Base-by-base conservation (phyloP, 2,329 filamentous ascomycete species). In the Fusarium pseudonygamai region DNA sequence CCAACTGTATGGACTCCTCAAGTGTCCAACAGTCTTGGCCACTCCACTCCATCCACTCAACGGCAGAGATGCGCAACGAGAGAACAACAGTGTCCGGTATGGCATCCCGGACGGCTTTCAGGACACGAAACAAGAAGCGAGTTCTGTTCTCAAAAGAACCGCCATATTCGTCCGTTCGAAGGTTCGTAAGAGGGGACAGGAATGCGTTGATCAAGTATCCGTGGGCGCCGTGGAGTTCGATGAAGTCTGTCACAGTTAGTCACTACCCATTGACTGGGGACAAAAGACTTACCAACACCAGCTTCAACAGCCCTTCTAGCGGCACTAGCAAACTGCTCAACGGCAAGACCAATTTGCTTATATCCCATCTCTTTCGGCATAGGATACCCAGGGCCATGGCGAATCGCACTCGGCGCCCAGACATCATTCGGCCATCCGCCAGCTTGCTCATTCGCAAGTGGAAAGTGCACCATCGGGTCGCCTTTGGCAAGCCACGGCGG, bases 141-240 rank as follows among this genome's bases (percentile, higher is more conserved):
- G 83, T 87, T 67, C 91, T 87, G 82, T 92, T 92, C 74, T 90
- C 87, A 71, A 92, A 89, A 77, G 83, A 85, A 56, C 91, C 91
- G 52, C 91, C 91, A 79, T 92, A 93, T 56, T 86, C 75, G 78
- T 92, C 91, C 22, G 87, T 91, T 46, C 91, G 85, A 16, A n/a
- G 20, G 2, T 65, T 65, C 1, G 62, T 53, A 1, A 65, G 46
- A 8, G 62, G 57, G 1, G 62, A 65, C 0, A 65, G 26, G 3
- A 65, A 65, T 6, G 36, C 3, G 18, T 40, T 30, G 1, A 65
- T 42, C 3, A 65, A 13, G 6, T 65, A 65, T 1, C 62, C 62
- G 3, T 65, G 62, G 4, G 62, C 62, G 1, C 62, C 62, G 2
- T 65, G 62, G 1, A 65, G 14, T 34, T 65, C 62, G 12, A 65